Conservation (phyloP, 192 early-diverging fungal genomes). For the Backusella macrospora region DNA sequence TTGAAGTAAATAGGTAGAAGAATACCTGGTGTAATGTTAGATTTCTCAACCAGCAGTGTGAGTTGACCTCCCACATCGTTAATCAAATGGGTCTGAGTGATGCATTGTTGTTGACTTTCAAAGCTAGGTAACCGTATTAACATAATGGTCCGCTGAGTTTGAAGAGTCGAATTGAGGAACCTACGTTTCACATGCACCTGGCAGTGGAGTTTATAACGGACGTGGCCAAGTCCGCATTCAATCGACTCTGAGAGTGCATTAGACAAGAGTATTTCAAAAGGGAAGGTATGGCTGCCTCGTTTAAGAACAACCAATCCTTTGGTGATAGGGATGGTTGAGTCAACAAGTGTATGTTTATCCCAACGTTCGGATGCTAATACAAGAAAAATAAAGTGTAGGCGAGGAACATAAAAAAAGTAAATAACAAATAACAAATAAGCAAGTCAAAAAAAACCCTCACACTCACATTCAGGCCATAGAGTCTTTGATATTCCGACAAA, state of each 20-base stretch:
- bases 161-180: slow-evolving; percentile 9
- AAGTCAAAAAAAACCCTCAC: neutral
- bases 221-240: slow-evolving; percentile 33
- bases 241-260: slow-evolving; percentile 38
- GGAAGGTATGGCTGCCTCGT: slow-evolving; percentile 26
- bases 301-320: slow-evolving; percentile 5
- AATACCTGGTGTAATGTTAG: slow-evolving; percentile 27
- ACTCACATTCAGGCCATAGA: slow-evolving; percentile 39
- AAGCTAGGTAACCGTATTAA: slow-evolving; percentile 18
- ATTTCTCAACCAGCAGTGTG: slow-evolving; percentile 23
- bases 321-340: slow-evolving; percentile 19
- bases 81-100: slow-evolving; percentile 21
- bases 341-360: slow-evolving; percentile 34
- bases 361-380: slow-evolving; percentile 22
- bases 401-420: slow-evolving; percentile 6
- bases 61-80: neutral
- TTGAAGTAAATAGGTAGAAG: slow-evolving; percentile 25
- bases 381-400: neutral
- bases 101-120: slow-evolving; percentile 24
- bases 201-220: slow-evolving; percentile 32
- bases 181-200: slow-evolving; percentile 25
- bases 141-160: slow-evolving; percentile 18
- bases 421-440: neutral
- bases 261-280: slow-evolving; percentile 38
- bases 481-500: slow-evolving; percentile 40